phyloP scores from a whole-genome alignment of 345 rosid genomes.

The Heritiera littoralis region DNA sequence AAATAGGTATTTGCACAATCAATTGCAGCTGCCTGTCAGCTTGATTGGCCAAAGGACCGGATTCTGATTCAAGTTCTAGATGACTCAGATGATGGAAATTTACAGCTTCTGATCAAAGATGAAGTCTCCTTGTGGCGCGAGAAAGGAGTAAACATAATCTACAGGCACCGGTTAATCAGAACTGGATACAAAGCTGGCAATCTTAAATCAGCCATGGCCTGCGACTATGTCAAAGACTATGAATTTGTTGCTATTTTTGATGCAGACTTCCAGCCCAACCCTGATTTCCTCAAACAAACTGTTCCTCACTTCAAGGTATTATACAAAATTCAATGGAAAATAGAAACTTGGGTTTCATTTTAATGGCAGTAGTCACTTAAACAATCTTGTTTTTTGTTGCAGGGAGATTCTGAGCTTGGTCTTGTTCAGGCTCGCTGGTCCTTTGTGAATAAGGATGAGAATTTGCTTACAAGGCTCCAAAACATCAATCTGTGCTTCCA shows the following conservation, averaged over 20 bases:
- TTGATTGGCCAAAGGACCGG: slow-evolving; percentile 87
- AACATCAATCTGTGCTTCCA: slow-evolving; percentile 88
- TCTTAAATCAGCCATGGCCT: slow-evolving; percentile 83
- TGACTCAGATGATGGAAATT: slow-evolving; percentile 68
- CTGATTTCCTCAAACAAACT: slow-evolving; percentile 74
- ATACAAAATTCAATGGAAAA: not conserved
- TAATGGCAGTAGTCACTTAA: not conserved
- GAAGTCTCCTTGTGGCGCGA: slow-evolving; percentile 73
- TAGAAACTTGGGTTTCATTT: not conserved
- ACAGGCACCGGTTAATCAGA: slow-evolving; percentile 79
- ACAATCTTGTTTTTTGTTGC: slow-evolving; percentile 25
- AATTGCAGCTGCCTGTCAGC: slow-evolving; percentile 74
- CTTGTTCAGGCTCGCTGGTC: slow-evolving; percentile 93
- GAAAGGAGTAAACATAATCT: slow-evolving; percentile 76
- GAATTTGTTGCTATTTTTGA: slow-evolving; percentile 80
- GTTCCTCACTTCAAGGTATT: slow-evolving; percentile 81
- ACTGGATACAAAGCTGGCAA: slow-evolving; percentile 96
- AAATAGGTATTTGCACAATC: slow-evolving; percentile 77
- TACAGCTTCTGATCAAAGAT: slow-evolving; percentile 69
- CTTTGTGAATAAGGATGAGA: slow-evolving; percentile 90
- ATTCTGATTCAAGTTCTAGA: slow-evolving; percentile 85
- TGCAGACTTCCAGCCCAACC: slow-evolving; percentile 85
- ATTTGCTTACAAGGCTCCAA: slow-evolving; percentile 82
- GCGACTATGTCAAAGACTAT: slow-evolving; percentile 78
- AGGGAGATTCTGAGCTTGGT: slow-evolving; percentile 85